Evolutionary conservation across 1,284 basidiomycete species (phyloP).

Genomic region (Sporisorium exsertum): DNA sequence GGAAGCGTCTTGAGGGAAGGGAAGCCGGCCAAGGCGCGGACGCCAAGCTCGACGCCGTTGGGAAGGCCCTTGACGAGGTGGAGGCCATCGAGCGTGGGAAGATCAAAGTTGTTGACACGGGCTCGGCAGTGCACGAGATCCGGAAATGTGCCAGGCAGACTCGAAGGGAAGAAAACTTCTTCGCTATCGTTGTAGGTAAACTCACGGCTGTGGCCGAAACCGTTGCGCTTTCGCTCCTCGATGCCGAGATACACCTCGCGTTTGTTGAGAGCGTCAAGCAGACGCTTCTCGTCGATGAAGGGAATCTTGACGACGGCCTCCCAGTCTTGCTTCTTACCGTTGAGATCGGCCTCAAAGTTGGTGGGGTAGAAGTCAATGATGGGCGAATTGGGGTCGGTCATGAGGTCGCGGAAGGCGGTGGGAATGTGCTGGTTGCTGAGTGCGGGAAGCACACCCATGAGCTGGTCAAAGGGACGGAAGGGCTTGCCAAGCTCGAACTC

Average conservation of each 20-base stretch:
- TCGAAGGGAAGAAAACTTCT: constrained; percentile 83
- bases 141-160: constrained; percentile 93
- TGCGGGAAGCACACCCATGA: constrained; percentile 96
- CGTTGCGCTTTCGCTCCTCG: constrained; percentile 84
- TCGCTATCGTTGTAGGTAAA: constrained; percentile 77
- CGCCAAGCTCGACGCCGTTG: constrained; percentile 88
- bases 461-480: constrained; percentile 93
- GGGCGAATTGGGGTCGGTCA: constrained; percentile 85
- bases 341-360: constrained; percentile 91
- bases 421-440: constrained; percentile 91
- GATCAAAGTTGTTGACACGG: constrained; percentile 78
- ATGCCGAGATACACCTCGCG: constrained; percentile 81
- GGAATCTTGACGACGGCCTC: constrained; percentile 99
- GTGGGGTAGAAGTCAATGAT: constrained; percentile 95
- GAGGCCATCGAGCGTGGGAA: constrained; percentile 85
- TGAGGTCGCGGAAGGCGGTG: constrained; percentile 86
- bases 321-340: constrained; percentile 99
- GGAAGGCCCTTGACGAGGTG: constrained; percentile 87
- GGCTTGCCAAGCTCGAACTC: constrained; percentile 87
- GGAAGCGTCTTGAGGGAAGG: constrained; percentile 92
- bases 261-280: constrained; percentile 78
- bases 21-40: constrained; percentile 91
- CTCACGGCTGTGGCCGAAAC: constrained; percentile 81
- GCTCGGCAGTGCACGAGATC: constrained; percentile 85
- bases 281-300: constrained; percentile 87